Percentiles rank a stretch among this genome's conserved stretches.
These are phyloP conservation scores for Sonneratia caseolaris DNA, from an alignment of 345 rosid genomes.

Conservation along the genomic window DNA sequence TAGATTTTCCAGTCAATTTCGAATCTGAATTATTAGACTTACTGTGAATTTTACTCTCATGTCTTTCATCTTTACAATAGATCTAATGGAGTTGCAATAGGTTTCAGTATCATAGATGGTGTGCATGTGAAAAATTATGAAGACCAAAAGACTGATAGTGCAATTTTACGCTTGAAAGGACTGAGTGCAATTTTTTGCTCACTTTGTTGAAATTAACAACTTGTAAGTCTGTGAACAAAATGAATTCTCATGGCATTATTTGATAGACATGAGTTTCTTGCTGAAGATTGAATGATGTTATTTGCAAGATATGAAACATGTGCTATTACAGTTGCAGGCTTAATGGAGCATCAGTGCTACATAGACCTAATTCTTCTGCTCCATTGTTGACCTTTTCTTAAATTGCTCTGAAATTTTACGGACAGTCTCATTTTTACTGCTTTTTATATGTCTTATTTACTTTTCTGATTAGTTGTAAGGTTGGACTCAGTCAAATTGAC, in stretches of 20 bases:
- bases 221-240: no score
- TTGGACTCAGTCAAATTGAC: background rate
- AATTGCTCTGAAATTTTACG: background rate
- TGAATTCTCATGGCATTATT: no score
- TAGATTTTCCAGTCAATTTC: background rate
- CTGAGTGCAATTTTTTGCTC: no score
- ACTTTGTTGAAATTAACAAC: no score
- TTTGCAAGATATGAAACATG: background rate
- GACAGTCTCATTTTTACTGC: background rate
- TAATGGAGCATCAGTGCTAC: background rate
- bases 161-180: no score
- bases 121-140: no score
- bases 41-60: background rate
- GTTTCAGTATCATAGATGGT: no score
- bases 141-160: no score
- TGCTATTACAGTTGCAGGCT: background rate
- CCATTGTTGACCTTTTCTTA: background rate
- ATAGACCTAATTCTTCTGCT: background rate
- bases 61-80: background rate
- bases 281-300: background rate
- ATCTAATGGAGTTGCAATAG: background rate
- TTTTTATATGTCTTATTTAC: background rate
- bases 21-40: no score
- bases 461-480: no score
- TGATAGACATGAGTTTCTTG: background rate